phyloP scores from a whole-genome alignment of 1,284 basidiomycete species.

The Rhodotorula sp. region DNA sequence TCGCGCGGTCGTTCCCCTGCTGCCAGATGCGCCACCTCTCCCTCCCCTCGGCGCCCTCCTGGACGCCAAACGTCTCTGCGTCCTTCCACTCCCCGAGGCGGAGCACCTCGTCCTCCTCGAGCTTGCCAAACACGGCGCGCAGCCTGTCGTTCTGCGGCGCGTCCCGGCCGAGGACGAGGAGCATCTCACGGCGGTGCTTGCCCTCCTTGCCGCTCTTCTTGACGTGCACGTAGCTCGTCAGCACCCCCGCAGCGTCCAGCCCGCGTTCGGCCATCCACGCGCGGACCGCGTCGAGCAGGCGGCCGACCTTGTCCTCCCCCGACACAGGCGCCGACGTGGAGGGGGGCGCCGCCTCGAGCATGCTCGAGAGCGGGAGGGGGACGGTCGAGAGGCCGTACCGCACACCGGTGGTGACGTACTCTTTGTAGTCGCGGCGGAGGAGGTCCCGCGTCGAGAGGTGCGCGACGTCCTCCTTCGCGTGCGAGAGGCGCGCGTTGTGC shows the following conservation, averaged over 20 bases:
- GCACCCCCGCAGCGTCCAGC: slow-evolving; percentile 70
- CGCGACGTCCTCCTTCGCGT: slow-evolving; percentile 69
- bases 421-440: slow-evolving; percentile 88
- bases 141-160: slow-evolving; percentile 19
- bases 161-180: slow-evolving; percentile 60
- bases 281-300: slow-evolving; percentile 59
- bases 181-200: slow-evolving; percentile 68
- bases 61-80: slow-evolving; percentile 42
- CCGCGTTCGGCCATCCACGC: slow-evolving; percentile 67
- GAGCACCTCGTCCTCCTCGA: slow-evolving; percentile 63
- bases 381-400: slow-evolving; percentile 72
- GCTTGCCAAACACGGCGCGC: slow-evolving; percentile 56
- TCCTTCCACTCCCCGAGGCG: slow-evolving; percentile 57
- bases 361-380: slow-evolving; percentile 63
- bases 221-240: slow-evolving; percentile 63
- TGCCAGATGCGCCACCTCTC: slow-evolving; percentile 61
- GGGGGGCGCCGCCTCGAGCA: slow-evolving; percentile 49
- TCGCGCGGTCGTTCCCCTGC: slow-evolving; percentile 71
- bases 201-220: slow-evolving; percentile 56
- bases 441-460: slow-evolving; percentile 73
- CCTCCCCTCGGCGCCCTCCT: slow-evolving; percentile 44
- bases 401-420: slow-evolving; percentile 62
- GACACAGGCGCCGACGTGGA: slow-evolving; percentile 6
- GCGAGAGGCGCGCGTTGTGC: slow-evolving; percentile 53
- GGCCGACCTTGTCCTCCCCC: slow-evolving; percentile 29